Conservation (phyloP, 2,329 filamentous ascomycete species). For the Ceratocystis colombiana region DNA sequence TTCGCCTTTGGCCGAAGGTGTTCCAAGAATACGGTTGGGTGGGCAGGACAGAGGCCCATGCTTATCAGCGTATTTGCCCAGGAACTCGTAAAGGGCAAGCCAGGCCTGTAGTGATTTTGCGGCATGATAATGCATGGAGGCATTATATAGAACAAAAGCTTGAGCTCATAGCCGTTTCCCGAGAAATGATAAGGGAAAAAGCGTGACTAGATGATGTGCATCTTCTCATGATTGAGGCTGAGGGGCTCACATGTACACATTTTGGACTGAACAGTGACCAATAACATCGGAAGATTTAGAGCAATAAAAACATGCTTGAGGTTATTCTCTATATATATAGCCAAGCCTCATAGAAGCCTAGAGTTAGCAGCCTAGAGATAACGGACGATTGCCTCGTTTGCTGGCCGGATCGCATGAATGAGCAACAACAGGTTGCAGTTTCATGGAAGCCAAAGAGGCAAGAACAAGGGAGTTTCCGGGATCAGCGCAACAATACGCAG, state of each 20-base stretch:
- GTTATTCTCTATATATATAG: too few relatives aligned
- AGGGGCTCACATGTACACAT: background rate
- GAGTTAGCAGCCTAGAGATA: too few relatives aligned
- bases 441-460: background rate
- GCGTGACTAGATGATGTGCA: background rate
- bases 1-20: slow-evolving; percentile 1
- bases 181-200: background rate
- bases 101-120: background rate
- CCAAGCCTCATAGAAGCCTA: too few relatives aligned
- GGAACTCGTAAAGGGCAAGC: background rate
- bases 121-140: background rate
- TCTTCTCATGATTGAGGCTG: background rate
- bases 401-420: background rate
- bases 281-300: too few relatives aligned
- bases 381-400: too few relatives aligned
- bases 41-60: background rate
- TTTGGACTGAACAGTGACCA: too few relatives aligned
- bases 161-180: background rate
- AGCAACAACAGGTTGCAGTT: background rate
- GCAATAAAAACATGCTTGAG: too few relatives aligned
- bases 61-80: background rate
- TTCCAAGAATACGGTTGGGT: slow-evolving; percentile 2
- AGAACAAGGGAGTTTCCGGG: slow-evolving; percentile 3
- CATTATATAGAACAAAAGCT: background rate
- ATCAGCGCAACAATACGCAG: background rate